A percentile compares a stretch with the other conserved stretches of the same genome.
Evolutionary conservation across 805 yeast species (phyloP).

Genomic region (Starmerella scarabaei): DNA sequence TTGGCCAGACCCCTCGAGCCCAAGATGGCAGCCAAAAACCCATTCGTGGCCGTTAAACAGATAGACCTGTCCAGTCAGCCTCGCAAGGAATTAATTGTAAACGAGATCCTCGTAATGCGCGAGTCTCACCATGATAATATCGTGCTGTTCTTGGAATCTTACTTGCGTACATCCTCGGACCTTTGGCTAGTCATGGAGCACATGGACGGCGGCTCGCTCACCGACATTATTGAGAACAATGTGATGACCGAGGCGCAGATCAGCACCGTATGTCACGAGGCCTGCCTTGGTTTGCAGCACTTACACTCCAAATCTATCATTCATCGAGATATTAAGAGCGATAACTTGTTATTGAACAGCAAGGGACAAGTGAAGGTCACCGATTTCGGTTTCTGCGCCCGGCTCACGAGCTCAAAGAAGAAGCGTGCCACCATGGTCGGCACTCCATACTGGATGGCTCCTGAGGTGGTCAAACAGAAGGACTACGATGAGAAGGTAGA

Average conservation of each 20-base stretch:
- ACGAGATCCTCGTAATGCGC: slow-evolving; percentile 93
- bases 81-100: slow-evolving; percentile 84
- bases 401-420: slow-evolving; percentile 55
- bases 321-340: slow-evolving; percentile 94
- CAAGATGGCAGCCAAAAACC: slow-evolving; percentile 21
- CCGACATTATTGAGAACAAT: slow-evolving; percentile 89
- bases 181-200: slow-evolving; percentile 99
- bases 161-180: slow-evolving; percentile 45
- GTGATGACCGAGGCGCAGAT: slow-evolving; percentile 75
- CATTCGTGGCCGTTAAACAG: slow-evolving; percentile 79
- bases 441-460: slow-evolving; percentile 87
- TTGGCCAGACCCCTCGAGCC: slow-evolving; percentile 53
- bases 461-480: slow-evolving; percentile 68
- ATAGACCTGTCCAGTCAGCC: slow-evolving; percentile 88
- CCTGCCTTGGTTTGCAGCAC: slow-evolving; percentile 81
- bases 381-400: slow-evolving; percentile 82
- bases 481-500: slow-evolving; percentile 75
- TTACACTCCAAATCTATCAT: slow-evolving; percentile 85
- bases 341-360: slow-evolving; percentile 74
- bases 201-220: slow-evolving; percentile 97
- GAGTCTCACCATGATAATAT: slow-evolving; percentile 89
- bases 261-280: slow-evolving; percentile 79
- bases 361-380: slow-evolving; percentile 84
- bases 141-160: slow-evolving; percentile 88
- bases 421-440: slow-evolving; percentile 81